These are phyloP conservation scores for Kuraishia piskuri DNA, from an alignment of 805 yeast genomes.

Conservation along the genomic window DNA sequence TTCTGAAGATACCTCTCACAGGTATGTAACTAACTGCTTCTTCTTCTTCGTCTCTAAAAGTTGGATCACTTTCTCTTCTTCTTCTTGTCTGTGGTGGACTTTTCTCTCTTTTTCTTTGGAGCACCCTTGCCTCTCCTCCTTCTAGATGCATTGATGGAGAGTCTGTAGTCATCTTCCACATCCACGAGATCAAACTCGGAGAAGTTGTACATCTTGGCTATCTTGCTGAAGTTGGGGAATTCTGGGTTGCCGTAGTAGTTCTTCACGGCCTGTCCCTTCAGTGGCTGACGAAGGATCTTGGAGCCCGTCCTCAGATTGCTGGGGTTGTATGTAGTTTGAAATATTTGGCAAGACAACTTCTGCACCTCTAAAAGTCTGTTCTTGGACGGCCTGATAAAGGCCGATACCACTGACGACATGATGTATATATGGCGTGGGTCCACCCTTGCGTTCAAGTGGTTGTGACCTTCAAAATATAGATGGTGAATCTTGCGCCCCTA, in stretches of 20 bases:
- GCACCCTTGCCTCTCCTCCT: slow-evolving; percentile 88
- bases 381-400: slow-evolving; percentile 24
- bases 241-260: slow-evolving; percentile 70
- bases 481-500: too few species aligned
- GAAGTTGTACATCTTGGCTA: slow-evolving; percentile 41
- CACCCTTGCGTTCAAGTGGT: too few species aligned
- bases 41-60: not conserved
- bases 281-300: slow-evolving; percentile 55
- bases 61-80: slow-evolving; percentile 14
- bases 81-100: slow-evolving; percentile 31
- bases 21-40: not conserved
- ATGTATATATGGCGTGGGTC: not conserved
- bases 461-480: too few species aligned
- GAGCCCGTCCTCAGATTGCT: slow-evolving; percentile 59
- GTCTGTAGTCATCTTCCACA: slow-evolving; percentile 62
- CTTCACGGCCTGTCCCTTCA: slow-evolving; percentile 65
- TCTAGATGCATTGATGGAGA: slow-evolving; percentile 52
- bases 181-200: slow-evolving; percentile 45
- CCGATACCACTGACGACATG: not conserved
- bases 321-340: slow-evolving; percentile 68
- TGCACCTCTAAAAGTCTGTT: slow-evolving; percentile 47
- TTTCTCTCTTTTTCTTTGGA: slow-evolving; percentile 62
- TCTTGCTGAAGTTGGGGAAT: slow-evolving; percentile 53
- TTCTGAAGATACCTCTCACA: too few species aligned
- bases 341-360: slow-evolving; percentile 55